Evolutionary conservation across 139 green algal genomes (phyloP).

Genomic region (Coelastrella sp.): DNA sequence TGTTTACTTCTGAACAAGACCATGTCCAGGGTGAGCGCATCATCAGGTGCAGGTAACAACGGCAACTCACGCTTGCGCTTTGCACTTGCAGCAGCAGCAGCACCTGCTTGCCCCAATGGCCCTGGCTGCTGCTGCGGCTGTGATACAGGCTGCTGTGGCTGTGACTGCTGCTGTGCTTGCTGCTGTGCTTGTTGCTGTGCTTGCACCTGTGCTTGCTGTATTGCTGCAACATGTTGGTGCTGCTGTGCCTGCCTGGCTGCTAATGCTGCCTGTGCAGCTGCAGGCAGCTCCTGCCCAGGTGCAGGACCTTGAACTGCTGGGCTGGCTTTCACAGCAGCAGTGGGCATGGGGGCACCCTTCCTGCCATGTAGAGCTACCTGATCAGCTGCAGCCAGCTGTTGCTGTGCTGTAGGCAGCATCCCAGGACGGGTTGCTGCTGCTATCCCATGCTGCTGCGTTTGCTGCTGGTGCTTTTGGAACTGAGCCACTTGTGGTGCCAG

Average conservation of each 20-base stretch:
- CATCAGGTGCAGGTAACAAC: conserved; percentile 18
- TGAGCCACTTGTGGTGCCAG: not conserved
- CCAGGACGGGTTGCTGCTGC: not conserved
- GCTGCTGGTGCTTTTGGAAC: not conserved
- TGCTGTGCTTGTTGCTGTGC: not conserved
- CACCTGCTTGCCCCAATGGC: no score
- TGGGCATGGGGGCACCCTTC: not conserved
- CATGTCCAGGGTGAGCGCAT: not conserved
- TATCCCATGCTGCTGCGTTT: conserved; percentile 5
- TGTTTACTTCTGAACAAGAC: conserved; percentile 1
- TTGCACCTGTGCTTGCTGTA: conserved; percentile 18
- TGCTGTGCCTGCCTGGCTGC: not conserved
- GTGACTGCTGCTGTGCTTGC: not conserved
- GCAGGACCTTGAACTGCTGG: not conserved
- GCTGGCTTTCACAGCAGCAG: not conserved
- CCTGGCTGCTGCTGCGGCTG: conserved; percentile 3
- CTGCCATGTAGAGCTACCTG: not conserved
- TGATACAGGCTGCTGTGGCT: no score
- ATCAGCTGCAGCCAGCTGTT: not conserved
- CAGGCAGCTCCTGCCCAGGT: not conserved
- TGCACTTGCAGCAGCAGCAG: not conserved
- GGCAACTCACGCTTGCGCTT: conserved; percentile 35
- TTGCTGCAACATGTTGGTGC: not conserved
- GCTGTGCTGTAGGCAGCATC: not conserved
- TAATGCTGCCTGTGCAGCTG: conserved; percentile 24